Evolutionary conservation across 2,329 filamentous ascomycete genomes (phyloP).

Genomic region (Leptographium procerum): DNA sequence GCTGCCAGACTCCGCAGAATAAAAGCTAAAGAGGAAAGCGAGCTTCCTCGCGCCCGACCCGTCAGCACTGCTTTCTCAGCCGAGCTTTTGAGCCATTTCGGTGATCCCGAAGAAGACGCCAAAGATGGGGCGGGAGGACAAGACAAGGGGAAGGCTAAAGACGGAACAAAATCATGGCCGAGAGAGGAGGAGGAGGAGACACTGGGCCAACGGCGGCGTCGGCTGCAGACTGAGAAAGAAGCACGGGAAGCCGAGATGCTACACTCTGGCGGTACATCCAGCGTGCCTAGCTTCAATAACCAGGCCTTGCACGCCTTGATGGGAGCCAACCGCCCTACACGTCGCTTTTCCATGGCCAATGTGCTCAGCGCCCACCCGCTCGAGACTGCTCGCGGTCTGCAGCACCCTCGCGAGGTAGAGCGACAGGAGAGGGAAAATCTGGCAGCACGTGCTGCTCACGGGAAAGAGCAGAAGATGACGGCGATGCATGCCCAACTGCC

Average conservation of each 20-base stretch:
- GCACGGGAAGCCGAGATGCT: slow-evolving; percentile 46
- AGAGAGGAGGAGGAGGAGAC: slow-evolving; percentile 62
- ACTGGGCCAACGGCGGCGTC: slow-evolving; percentile 62
- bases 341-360: slow-evolving; percentile 47
- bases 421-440: slow-evolving; percentile 30
- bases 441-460: slow-evolving; percentile 26
- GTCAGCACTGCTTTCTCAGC: slow-evolving; percentile 56
- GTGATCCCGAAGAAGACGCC: slow-evolving; percentile 31
- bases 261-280: slow-evolving; percentile 17
- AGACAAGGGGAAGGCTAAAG: slow-evolving; percentile 18
- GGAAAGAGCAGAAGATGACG: slow-evolving; percentile 37
- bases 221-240: slow-evolving; percentile 59
- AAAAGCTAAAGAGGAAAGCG: slow-evolving; percentile 41
- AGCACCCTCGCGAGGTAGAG: slow-evolving; percentile 29
- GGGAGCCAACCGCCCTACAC: slow-evolving; percentile 21
- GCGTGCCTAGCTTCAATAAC: slow-evolving; percentile 12
- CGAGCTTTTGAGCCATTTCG: slow-evolving; percentile 57
- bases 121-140: slow-evolving; percentile 13
- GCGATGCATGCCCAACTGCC: slow-evolving; percentile 39
- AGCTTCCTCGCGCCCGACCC: slow-evolving; percentile 42
- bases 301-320: slow-evolving; percentile 15
- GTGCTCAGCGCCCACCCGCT: slow-evolving; percentile 36
- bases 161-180: slow-evolving; percentile 2
- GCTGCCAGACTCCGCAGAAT: slow-evolving; percentile 54
- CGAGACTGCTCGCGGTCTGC: slow-evolving; percentile 17